Percentiles rank a stretch among this genome's conserved stretches.
Evolutionary conservation across 1,284 basidiomycete genomes (phyloP).

Genomic region (Rhizopogon parksii): DNA sequence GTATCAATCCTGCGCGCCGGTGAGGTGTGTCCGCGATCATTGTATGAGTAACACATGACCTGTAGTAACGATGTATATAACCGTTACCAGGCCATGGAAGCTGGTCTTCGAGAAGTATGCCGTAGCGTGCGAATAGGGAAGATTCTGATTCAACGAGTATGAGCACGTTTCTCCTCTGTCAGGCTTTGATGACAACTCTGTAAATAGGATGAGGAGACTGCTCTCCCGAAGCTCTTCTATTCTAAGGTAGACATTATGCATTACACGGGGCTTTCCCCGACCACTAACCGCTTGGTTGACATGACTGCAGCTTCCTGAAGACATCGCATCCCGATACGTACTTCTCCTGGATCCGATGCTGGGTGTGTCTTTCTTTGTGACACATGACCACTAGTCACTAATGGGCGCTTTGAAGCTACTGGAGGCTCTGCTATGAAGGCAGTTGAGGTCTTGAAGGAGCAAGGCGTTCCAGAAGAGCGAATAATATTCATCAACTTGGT

Average conservation of each 20-base stretch:
- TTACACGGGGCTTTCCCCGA: not conserved
- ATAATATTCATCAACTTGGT: conserved; percentile 98
- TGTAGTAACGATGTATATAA: not conserved
- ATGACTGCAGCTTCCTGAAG: conserved; percentile 72
- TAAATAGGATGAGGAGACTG: conserved; percentile 83
- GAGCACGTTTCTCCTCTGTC: conserved; percentile 14
- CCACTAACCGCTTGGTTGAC: not conserved
- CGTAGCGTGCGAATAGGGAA: conserved; percentile 88
- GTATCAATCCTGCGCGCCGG: conserved; percentile 89
- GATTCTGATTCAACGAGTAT: conserved; percentile 88
- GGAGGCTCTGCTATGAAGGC: conserved; percentile 98
- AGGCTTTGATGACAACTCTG: conserved; percentile 4
- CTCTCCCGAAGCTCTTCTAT: conserved; percentile 85
- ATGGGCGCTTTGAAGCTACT: conserved; percentile 61
- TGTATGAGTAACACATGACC: not conserved
- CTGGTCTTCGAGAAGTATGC: conserved; percentile 89
- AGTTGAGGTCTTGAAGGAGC: conserved; percentile 87
- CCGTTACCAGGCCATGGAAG: conserved; percentile 76
- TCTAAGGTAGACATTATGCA: conserved; percentile 48
- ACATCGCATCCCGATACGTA: conserved; percentile 88
- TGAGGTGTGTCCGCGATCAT: conserved; percentile 44
- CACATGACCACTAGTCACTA: not conserved
- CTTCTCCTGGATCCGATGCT: conserved; percentile 97
- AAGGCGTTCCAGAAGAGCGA: conserved; percentile 82
- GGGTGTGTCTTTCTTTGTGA: conserved; percentile 42